Conservation (phyloP, 129 eudicot species). For the Artemisia argyi region DNA sequence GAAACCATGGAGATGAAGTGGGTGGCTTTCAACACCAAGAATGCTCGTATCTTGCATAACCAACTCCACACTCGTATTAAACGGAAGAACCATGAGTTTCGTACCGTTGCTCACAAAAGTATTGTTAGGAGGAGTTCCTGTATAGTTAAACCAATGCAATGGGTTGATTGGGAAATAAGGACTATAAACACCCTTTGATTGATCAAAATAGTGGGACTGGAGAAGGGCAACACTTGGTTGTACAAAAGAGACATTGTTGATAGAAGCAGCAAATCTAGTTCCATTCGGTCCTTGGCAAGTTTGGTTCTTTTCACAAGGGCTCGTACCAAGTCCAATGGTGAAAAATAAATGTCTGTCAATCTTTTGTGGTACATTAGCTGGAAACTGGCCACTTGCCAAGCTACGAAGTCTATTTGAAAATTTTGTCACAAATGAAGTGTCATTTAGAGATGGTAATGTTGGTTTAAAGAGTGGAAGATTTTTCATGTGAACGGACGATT, state of each 20-base stretch:
- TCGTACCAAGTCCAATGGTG: slow-evolving; percentile 35
- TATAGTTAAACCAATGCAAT: slow-evolving; percentile 45
- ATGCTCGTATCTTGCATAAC: slow-evolving; percentile 62
- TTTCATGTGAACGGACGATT: neutral
- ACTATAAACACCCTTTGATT: slow-evolving; percentile 29
- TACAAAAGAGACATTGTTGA: slow-evolving; percentile 35
- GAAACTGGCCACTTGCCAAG: slow-evolving; percentile 18
- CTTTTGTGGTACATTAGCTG: slow-evolving; percentile 29
- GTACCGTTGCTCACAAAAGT: slow-evolving; percentile 50
- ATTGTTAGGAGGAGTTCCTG: slow-evolving; percentile 55
- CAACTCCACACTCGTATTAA: slow-evolving; percentile 53
- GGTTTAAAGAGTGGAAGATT: slow-evolving; percentile 24
- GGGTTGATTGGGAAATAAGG: slow-evolving; percentile 50
- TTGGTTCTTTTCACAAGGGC: slow-evolving; percentile 23
- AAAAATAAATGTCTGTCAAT: slow-evolving; percentile 33
- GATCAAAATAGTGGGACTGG: slow-evolving; percentile 26
- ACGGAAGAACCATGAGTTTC: slow-evolving; percentile 50
- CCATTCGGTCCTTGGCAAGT: slow-evolving; percentile 38
- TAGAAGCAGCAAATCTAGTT: slow-evolving; percentile 25
- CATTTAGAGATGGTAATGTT: slow-evolving; percentile 19
- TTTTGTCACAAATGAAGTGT: slow-evolving; percentile 27
- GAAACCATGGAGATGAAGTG: slow-evolving; percentile 57
- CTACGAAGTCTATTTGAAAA: slow-evolving; percentile 24
- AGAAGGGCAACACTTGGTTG: slow-evolving; percentile 31
- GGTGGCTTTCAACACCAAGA: slow-evolving; percentile 42